phyloP scores from a whole-genome alignment of 768 basidiomycete species.

The Hortiboletus flavorubellus region DNA sequence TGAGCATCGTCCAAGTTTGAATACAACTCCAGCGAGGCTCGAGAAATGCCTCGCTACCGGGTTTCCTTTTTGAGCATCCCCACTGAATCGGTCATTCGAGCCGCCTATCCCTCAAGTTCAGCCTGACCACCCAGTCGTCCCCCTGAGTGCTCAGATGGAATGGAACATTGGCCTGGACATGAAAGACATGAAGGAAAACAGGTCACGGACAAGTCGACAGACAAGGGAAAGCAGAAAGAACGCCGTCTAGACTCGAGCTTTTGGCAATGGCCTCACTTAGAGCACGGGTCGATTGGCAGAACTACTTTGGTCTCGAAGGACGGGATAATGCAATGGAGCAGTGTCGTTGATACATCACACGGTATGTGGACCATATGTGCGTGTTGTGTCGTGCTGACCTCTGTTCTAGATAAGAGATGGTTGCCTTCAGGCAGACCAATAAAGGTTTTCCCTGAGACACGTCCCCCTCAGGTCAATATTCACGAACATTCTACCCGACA shows the following conservation, averaged over 20 bases:
- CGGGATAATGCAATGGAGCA: slow-evolving; percentile 52
- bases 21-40: slow-evolving; percentile 14
- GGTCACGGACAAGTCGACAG: slow-evolving; percentile 22
- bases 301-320: slow-evolving; percentile 48
- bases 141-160: slow-evolving; percentile 50
- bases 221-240: slow-evolving; percentile 24
- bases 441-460: slow-evolving; percentile 59
- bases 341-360: slow-evolving; percentile 32
- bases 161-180: slow-evolving; percentile 71
- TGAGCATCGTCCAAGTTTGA: slow-evolving; percentile 42
- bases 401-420: slow-evolving; percentile 30
- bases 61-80: slow-evolving; percentile 19
- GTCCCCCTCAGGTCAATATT: slow-evolving; percentile 32
- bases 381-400: slow-evolving; percentile 4
- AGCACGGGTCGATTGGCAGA: slow-evolving; percentile 54
- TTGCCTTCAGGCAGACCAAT: slow-evolving; percentile 31
- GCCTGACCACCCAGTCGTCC: too few relatives aligned
- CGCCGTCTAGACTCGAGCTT: slow-evolving; percentile 27
- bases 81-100: neutral
- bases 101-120: neutral
- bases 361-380: slow-evolving; percentile 14
- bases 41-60: neutral
- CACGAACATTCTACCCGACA: slow-evolving; percentile 39
- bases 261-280: slow-evolving; percentile 51
- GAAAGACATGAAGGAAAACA: slow-evolving; percentile 31